Percentiles rank a stretch among this genome's conserved stretches.
These are phyloP conservation scores for Solanum piurae DNA, from an alignment of 257 asterid species.

Conservation along the genomic window DNA sequence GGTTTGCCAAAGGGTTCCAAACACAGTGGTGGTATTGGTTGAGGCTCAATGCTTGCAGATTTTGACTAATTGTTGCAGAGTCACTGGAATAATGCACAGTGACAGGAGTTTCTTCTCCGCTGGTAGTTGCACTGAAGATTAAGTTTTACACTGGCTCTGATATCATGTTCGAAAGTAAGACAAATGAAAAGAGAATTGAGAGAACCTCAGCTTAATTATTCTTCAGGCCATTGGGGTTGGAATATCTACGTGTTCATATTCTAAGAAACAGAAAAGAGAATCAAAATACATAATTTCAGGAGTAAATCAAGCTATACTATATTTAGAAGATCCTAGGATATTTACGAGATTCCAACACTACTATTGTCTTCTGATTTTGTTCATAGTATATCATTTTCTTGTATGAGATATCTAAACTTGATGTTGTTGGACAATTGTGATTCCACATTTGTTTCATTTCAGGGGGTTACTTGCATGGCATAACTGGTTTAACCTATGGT, in stretches of 20 bases:
- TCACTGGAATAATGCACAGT: neutral
- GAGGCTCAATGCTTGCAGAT: neutral
- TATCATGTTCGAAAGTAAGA: neutral
- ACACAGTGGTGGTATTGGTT: neutral
- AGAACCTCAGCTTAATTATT: neutral
- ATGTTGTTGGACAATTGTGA: constrained; percentile 1
- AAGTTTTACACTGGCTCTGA: neutral
- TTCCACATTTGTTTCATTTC: constrained; percentile 17
- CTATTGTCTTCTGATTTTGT: neutral
- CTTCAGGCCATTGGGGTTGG: neutral
- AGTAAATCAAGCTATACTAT: neutral
- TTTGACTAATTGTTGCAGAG: neutral
- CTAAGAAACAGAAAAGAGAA: neutral
- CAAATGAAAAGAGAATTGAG: neutral
- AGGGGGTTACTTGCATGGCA: constrained; percentile 93
- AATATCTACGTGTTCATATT: neutral
- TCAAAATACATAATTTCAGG: neutral
- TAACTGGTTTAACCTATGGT: constrained; percentile 72
- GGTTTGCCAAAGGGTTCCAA: neutral
- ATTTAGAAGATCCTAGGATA: neutral
- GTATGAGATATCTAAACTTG: constrained; percentile 1
- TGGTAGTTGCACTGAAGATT: neutral
- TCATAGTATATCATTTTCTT: neutral
- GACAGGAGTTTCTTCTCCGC: neutral
- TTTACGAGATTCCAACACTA: neutral